Conservation (phyloP, 306 rosid genomes). For the Prosopis cineraria region DNA sequence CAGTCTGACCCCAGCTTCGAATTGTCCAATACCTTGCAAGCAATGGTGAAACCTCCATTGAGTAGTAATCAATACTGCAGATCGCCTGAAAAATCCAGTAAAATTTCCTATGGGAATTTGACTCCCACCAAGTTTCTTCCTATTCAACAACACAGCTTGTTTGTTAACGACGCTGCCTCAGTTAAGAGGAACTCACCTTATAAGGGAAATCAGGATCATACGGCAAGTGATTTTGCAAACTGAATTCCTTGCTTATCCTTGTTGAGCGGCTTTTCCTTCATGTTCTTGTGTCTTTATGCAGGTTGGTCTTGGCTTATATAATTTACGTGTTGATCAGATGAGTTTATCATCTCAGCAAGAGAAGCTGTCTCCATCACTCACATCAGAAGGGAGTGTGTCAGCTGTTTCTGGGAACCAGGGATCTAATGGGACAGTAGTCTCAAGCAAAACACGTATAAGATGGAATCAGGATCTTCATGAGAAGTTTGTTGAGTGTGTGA, state of each 20-base stretch:
- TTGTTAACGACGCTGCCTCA: slow-evolving; percentile 33
- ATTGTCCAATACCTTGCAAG: slow-evolving; percentile 59
- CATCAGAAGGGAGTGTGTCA: slow-evolving; percentile 44
- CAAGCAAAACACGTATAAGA: slow-evolving; percentile 76
- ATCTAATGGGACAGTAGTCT: slow-evolving; percentile 44
- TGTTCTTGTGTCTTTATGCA: slow-evolving; percentile 20
- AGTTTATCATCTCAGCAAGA: slow-evolving; percentile 50
- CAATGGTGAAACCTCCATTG: slow-evolving; percentile 58
- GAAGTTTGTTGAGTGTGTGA: slow-evolving; percentile 83
- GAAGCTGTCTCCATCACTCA: slow-evolving; percentile 46
- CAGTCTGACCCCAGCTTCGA: slow-evolving; percentile 53
- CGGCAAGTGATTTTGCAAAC: slow-evolving; percentile 40
- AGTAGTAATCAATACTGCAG: slow-evolving; percentile 29
- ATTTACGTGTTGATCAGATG: slow-evolving; percentile 36
- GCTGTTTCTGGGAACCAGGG: slow-evolving; percentile 40
- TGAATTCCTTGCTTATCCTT: not conserved
- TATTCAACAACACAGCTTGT: slow-evolving; percentile 42
- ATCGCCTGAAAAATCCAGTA: slow-evolving; percentile 39
- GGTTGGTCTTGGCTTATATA: slow-evolving; percentile 39
- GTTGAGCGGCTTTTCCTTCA: not conserved
- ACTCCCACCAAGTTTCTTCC: slow-evolving; percentile 32
- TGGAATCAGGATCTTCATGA: slow-evolving; percentile 96
- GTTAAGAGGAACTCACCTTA: slow-evolving; percentile 38
- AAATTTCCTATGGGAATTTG: slow-evolving; percentile 30
- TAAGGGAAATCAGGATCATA: slow-evolving; percentile 55